Evolutionary conservation across 1,284 basidiomycete species (phyloP).

Genomic region (Marasmius sp.): DNA sequence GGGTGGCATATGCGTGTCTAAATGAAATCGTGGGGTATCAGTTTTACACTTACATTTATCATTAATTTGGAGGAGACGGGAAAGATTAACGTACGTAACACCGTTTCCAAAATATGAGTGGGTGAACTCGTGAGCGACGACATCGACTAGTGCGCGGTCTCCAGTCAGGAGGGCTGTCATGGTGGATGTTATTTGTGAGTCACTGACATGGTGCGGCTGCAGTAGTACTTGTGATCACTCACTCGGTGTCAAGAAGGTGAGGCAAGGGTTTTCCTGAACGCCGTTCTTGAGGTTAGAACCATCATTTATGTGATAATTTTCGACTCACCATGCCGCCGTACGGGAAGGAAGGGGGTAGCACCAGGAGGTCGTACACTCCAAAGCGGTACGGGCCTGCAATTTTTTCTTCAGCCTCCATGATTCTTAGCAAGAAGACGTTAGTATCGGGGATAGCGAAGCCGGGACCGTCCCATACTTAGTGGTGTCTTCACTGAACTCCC

Average conservation of each 20-base stretch:
- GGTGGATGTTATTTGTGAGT: not conserved
- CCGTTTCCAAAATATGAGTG: conserved; percentile 90
- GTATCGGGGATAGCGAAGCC: not conserved
- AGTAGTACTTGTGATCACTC: conserved; percentile 20
- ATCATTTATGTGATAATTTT: not conserved
- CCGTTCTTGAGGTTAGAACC: conserved; percentile 1
- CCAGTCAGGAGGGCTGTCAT: conserved; percentile 72
- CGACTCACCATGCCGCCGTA: conserved; percentile 81
- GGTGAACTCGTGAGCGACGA: conserved; percentile 78
- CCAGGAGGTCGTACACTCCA: conserved; percentile 88
- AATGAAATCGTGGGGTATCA: not conserved
- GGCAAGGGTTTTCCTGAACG: conserved; percentile 76
- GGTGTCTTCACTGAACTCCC: conserved; percentile 89
- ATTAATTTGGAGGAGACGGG: not conserved
- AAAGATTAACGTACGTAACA: conserved; percentile 56
- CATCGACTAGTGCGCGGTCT: conserved; percentile 84
- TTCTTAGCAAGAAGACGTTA: conserved; percentile 41
- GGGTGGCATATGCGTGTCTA: conserved; percentile 67
- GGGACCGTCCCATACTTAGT: conserved; percentile 47
- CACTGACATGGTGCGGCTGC: not conserved
- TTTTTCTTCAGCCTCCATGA: conserved; percentile 75
- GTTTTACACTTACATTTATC: conserved; percentile 14
- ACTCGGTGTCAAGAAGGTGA: conserved; percentile 89
- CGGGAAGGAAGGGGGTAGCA: conserved; percentile 94
- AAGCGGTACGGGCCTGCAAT: conserved; percentile 81